Evolutionary conservation across 1,139 yeast genomes (phyloP).

Genomic region (Taphrina pruni): DNA sequence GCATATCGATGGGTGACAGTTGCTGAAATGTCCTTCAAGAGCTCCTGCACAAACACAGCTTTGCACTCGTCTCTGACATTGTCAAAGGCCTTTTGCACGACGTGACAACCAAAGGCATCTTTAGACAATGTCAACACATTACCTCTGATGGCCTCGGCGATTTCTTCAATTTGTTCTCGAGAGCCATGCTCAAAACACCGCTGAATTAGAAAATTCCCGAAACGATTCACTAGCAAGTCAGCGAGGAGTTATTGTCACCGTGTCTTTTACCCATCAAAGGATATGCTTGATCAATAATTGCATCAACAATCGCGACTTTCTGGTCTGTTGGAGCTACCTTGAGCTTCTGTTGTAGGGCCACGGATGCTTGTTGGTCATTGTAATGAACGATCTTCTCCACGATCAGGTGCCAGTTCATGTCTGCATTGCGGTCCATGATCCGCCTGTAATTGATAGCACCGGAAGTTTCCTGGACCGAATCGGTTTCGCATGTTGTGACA

Average conservation of each 20-base stretch:
- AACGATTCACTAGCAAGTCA: slow-evolving; percentile 49
- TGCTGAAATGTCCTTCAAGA: slow-evolving; percentile 51
- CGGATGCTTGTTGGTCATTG: slow-evolving; percentile 56
- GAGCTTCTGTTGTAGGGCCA: slow-evolving; percentile 55
- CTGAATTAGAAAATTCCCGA: slow-evolving; percentile 57
- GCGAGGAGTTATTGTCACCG: not conserved
- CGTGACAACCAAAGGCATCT: slow-evolving; percentile 57
- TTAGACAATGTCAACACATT: slow-evolving; percentile 51
- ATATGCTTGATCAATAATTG: slow-evolving; percentile 51
- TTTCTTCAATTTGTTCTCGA: slow-evolving; percentile 50
- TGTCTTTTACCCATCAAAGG: slow-evolving; percentile 50
- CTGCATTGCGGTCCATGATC: slow-evolving; percentile 49
- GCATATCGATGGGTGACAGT: slow-evolving; percentile 55
- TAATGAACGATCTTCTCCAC: slow-evolving; percentile 52
- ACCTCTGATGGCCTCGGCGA: slow-evolving; percentile 52
- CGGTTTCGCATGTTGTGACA: slow-evolving; percentile 5
- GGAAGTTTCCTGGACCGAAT: slow-evolving; percentile 3
- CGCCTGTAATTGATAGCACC: slow-evolving; percentile 50
- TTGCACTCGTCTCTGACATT: slow-evolving; percentile 51
- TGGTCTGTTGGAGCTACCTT: slow-evolving; percentile 52
- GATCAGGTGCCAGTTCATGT: slow-evolving; percentile 50
- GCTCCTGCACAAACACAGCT: slow-evolving; percentile 52
- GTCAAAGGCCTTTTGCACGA: slow-evolving; percentile 56
- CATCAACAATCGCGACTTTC: slow-evolving; percentile 51
- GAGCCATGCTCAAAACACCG: slow-evolving; percentile 55